Base-by-base conservation (phyloP, 176 grass and related monocot genomes). In the Urochloa ruziziensis region DNA sequence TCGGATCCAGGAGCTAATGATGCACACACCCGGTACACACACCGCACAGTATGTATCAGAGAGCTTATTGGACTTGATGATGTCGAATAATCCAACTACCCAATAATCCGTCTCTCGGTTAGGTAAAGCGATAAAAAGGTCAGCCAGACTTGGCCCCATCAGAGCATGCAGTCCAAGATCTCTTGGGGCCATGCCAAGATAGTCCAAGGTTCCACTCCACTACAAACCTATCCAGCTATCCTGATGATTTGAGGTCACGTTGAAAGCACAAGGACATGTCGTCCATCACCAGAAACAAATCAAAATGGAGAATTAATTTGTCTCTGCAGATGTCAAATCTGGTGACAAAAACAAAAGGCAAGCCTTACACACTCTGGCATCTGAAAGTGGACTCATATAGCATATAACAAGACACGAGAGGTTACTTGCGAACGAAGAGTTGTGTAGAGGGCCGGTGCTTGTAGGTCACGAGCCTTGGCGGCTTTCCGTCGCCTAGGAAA, bases 401-500 rank as follows among this genome's bases (percentile, higher is more conserved):
- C 6, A 12, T 10, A 43, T 1, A 10, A 43, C 8, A n/a, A 58
- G 27, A 34, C 2, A 57, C 15, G 42, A 16, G 62, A 59, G 43
- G 34, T 70, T 61, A 24, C 48, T 67, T 75, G 69, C 82, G 52
- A 80, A 36, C 13, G 35, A 58, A 48, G 65, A 40, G 33, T 33
- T 46, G 16, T 4, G 48, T 19, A 51, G 42, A 39, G 4, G 35
- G 14, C 2, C 9, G 23, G 8, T 3, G 21, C 24, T 7, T 30
- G 14, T 33, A 62, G 76, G 75, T 62, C 82, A 67, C 32, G 62
- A 85, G 40, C 69, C 70, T 75, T 14, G 36, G 33, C 63, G 67
- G 42, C 80, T 42, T 87, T 80, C 32, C 40, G 3, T 8, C 35
- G 27, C 58, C 57, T 63, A 85, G 78, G 79, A 86, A 40, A 90